These are phyloP conservation scores for Gryganskiella cystojenkinii DNA, from an alignment of 192 early-diverging fungal species.

Conservation along the genomic window DNA sequence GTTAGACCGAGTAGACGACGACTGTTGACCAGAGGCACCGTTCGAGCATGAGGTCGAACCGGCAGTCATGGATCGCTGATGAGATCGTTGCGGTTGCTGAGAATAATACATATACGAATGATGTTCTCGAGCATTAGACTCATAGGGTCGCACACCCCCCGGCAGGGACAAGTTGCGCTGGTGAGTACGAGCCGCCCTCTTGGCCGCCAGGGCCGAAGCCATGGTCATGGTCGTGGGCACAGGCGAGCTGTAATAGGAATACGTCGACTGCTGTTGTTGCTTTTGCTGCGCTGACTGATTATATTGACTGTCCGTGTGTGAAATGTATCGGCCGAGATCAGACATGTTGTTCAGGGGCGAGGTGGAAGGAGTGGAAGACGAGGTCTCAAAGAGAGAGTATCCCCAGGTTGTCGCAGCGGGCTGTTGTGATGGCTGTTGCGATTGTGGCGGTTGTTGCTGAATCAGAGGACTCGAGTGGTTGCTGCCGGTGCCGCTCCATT, in stretches of 20 bases:
- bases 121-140: slow-evolving; percentile 5
- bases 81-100: not conserved
- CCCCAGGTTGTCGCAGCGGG: slow-evolving; percentile 20
- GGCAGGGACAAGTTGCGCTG: not conserved
- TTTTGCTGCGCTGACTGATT: not conserved
- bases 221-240: not conserved
- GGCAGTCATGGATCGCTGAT: slow-evolving; percentile 1
- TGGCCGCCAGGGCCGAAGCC: not conserved
- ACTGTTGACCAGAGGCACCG: not conserved
- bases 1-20: not conserved
- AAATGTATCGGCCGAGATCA: not conserved
- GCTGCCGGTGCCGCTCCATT: too few relatives aligned
- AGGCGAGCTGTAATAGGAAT: too few relatives aligned
- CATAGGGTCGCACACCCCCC: slow-evolving; percentile 8
- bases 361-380: too few relatives aligned
- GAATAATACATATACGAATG: not conserved
- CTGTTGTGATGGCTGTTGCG: not conserved
- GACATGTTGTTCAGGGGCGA: slow-evolving; percentile 15
- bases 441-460: not conserved
- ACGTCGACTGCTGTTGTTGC: not conserved
- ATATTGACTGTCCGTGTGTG: slow-evolving; percentile 4
- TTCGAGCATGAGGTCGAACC: not conserved
- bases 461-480: slow-evolving; percentile 27
- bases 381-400: slow-evolving; percentile 26
- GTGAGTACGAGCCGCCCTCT: not conserved